Percentiles rank a stretch among this genome's conserved stretches.
Evolutionary conservation across 768 basidiomycete species (phyloP).

Genomic region (Boletus reticulatus): DNA sequence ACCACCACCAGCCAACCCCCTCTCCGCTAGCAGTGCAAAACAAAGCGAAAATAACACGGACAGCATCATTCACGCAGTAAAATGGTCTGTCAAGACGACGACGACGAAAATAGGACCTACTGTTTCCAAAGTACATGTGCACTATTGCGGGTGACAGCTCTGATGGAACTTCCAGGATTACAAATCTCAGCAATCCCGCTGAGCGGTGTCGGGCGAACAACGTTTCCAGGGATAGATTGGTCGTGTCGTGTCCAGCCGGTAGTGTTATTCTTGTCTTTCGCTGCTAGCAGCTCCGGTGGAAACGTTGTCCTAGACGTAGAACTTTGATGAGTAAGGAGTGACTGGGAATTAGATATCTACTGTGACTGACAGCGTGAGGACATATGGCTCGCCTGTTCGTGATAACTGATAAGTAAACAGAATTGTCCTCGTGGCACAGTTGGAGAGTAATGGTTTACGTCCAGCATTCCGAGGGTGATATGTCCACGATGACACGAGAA

Average conservation of each 20-base stretch:
- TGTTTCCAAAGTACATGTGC: background rate
- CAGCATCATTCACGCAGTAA: too few relatives aligned
- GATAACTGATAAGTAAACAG: too few relatives aligned
- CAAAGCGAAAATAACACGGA: too few relatives aligned
- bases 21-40: too few relatives aligned
- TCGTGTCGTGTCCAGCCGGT: too few relatives aligned
- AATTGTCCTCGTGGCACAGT: too few relatives aligned
- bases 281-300: background rate
- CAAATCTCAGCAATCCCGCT: background rate
- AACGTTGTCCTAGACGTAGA: constrained; percentile 2
- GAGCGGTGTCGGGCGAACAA: background rate
- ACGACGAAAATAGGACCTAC: background rate
- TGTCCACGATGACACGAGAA: background rate
- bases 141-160: background rate
- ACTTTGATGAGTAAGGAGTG: background rate
- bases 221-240: too few relatives aligned
- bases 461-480: background rate
- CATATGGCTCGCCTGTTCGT: too few relatives aligned
- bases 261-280: background rate
- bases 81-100: background rate
- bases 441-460: too few relatives aligned
- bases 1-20: background rate
- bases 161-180: too few relatives aligned
- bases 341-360: background rate
- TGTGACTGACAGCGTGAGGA: too few relatives aligned